phyloP scores from a whole-genome alignment of 441 rosid genomes.

The Erodium texanum region DNA sequence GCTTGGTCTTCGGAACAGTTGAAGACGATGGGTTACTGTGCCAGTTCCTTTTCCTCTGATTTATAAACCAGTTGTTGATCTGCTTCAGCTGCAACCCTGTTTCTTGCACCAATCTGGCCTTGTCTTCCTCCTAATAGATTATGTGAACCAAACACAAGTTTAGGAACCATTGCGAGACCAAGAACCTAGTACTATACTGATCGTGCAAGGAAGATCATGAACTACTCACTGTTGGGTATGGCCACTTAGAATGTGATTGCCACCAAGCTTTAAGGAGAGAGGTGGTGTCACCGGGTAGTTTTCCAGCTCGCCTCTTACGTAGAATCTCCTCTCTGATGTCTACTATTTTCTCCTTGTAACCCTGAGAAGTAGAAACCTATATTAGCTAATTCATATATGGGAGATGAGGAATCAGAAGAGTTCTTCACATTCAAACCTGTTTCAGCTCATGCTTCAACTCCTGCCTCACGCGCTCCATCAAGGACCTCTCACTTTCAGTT shows the following conservation, averaged over 20 bases:
- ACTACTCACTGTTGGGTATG: background rate
- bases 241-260: slow-evolving; percentile 75
- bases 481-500: slow-evolving; percentile 85
- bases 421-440: slow-evolving; percentile 37
- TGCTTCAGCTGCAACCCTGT: slow-evolving; percentile 38
- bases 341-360: slow-evolving; percentile 87
- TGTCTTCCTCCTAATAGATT: slow-evolving; percentile 34
- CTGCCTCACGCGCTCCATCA: slow-evolving; percentile 96
- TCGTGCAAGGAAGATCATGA: too few species aligned
- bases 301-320: slow-evolving; percentile 96
- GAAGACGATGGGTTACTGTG: slow-evolving; percentile 28
- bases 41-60: slow-evolving; percentile 43
- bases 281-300: slow-evolving; percentile 94
- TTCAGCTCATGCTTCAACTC: slow-evolving; percentile 94
- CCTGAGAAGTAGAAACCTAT: slow-evolving; percentile 31
- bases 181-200: background rate
- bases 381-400: background rate
- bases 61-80: slow-evolving; percentile 39
- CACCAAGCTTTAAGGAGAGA: slow-evolving; percentile 92
- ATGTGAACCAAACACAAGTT: background rate
- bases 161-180: background rate
- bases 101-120: slow-evolving; percentile 33
- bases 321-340: slow-evolving; percentile 96
- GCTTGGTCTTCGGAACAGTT: slow-evolving; percentile 29
- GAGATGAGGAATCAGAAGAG: background rate